Evolutionary conservation across 352 stramenopile genomes (phyloP), one percentile per base, ranked within the genome.

Genomic region (Peronospora belbahrii): DNA sequence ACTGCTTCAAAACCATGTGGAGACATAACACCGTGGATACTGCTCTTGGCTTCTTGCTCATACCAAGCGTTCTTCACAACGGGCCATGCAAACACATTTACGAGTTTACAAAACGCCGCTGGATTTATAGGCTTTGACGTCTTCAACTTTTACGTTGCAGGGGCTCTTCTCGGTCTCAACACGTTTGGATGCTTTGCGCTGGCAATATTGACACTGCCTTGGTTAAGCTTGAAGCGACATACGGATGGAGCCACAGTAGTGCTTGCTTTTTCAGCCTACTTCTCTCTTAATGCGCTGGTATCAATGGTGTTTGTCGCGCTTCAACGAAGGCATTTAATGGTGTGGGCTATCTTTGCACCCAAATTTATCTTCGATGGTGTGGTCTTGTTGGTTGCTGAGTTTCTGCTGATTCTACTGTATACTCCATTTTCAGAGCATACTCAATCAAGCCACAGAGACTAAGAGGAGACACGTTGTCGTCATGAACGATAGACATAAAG

Each of bases 341-440:
- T 96, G 28, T 96, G 87, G 87, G 85, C 85, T 8, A 94, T 96
- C 42, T 96, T 96, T 56, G 85, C 87, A 2, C 85, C 85, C 28
- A 95, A 95, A 56, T 94, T 90, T 58, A 70, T 95, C 38, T 96
- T 93, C 39, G 85, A 96, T 25, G 74, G 70, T 20, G 44, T 81
- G 11, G 63, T 71, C 13, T 48, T 88, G 48, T 49, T 90, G 10
- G 57, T 83, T n/a, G 54, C 67, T 4, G 72, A 85, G 41, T 23
- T 55, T 13, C 27, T 81, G 14, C 17, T 75, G 38, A 42, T 79
- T 45, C n/a, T 80, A 32, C 48, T 80, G 42, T 10, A 59, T 20
- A 33, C 49, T 34, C 59, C 56, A 9, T 64, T 70, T 41, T 40
- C 39, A 40, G 27, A 23, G 32, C 11, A 31, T 9, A 41, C 19